Conservation (phyloP, 176 grass and related monocot genomes). For the Lolium perenne region DNA sequence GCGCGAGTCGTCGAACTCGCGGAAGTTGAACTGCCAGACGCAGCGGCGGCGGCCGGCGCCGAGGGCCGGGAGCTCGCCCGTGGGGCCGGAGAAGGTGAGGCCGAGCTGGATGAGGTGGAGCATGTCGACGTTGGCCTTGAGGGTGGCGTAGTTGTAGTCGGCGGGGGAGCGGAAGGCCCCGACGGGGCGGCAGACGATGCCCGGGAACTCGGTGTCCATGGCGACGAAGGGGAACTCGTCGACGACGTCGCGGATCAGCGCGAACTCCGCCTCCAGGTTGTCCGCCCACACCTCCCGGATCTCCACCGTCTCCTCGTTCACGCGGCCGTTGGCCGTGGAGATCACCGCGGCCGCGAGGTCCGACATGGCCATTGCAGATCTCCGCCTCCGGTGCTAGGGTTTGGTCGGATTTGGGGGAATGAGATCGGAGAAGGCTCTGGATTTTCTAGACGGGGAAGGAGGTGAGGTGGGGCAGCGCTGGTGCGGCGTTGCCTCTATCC, state of each 20-base stretch:
- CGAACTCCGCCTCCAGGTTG: conserved; percentile 85
- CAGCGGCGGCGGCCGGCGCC: conserved; percentile 66
- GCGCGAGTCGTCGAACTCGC: conserved; percentile 79
- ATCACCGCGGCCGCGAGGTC: conserved; percentile 36
- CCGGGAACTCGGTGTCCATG: conserved; percentile 99
- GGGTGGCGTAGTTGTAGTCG: conserved; percentile 97
- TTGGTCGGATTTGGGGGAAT: conserved; percentile 26
- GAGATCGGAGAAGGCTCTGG: conserved; percentile 19
- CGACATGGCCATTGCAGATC: conserved; percentile 36
- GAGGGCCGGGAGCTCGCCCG: conserved; percentile 69
- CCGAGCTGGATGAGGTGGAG: conserved; percentile 97
- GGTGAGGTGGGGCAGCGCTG: background rate
- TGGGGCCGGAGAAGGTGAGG: conserved; percentile 76
- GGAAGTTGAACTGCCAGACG: conserved; percentile 98
- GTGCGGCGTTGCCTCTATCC: background rate
- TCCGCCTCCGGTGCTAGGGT: conserved; percentile 38
- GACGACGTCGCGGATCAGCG: conserved; percentile 89
- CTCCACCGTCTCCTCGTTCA: conserved; percentile 72
- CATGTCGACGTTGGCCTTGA: conserved; percentile 98
- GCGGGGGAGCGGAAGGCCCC: conserved; percentile 77
- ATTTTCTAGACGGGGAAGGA: conserved; percentile 15
- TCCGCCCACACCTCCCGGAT: conserved; percentile 99
- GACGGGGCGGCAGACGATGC: conserved; percentile 81
- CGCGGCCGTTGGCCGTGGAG: conserved; percentile 32
- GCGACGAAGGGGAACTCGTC: conserved; percentile 92